Percentiles rank a stretch among this genome's conserved stretches.
These are phyloP conservation scores for Glycine latifolia DNA, from an alignment of 306 rosid genomes.

Conservation along the genomic window DNA sequence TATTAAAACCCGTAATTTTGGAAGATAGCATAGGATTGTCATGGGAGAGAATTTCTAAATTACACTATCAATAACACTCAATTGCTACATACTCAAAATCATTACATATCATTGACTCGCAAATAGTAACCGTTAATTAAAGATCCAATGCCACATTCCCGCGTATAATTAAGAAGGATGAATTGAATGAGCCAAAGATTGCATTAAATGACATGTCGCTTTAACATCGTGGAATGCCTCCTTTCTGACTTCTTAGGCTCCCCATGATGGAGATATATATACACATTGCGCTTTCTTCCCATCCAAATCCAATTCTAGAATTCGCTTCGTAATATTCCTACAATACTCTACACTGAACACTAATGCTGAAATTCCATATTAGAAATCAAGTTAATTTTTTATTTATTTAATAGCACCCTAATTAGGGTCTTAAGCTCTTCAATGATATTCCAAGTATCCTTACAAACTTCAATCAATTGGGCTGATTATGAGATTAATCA, in stretches of 20 bases:
- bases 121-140: background rate
- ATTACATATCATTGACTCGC: conserved; percentile 2
- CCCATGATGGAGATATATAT: background rate
- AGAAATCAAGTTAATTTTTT: background rate
- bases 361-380: background rate
- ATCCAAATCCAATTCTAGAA: background rate
- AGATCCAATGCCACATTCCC: background rate
- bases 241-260: background rate
- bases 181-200: background rate
- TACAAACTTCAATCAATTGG: too few species aligned
- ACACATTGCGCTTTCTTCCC: background rate
- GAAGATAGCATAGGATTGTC: too few species aligned
- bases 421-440: too few species aligned
- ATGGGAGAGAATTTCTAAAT: too few species aligned
- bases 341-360: background rate
- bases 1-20: too few species aligned
- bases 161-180: background rate
- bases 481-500: too few species aligned
- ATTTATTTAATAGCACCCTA: too few species aligned
- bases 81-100: background rate
- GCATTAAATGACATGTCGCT: conserved; percentile 19
- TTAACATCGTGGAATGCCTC: background rate
- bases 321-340: background rate
- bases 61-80: background rate
- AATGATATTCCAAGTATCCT: too few species aligned